Base-by-base conservation (phyloP, 345 rosid genomes). In the Pistacia integerrima region DNA sequence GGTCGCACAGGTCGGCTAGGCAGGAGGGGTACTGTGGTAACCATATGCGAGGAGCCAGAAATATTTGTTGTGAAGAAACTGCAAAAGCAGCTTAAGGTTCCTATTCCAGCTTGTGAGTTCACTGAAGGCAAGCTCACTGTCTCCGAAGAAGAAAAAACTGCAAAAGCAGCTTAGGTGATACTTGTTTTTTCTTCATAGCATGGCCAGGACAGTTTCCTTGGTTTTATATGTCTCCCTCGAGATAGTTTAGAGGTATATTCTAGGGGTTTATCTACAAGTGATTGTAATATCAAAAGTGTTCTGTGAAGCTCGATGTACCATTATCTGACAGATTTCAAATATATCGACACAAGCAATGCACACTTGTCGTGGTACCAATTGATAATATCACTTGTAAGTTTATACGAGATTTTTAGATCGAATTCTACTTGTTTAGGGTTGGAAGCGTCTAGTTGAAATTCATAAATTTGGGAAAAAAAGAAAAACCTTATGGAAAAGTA, bases 1-100 rank as follows among this genome's bases (percentile, higher is more conserved):
- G 98, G 99, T 72, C 83, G 98, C 75, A 91, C 97, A 0, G 97
- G 97, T 25, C 78, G 94, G 84, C 92, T 93, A 73, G 98, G 99
- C 22, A 88, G 98, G 84, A 92, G 82, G 86, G 98, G 98, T 56
- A 86, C 79, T 22, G 98, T 96, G 82, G 91, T 93, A 44, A 89
- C 90, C 48, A 87, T 93, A 41, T 93, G 98, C 66, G 99, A 96
- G 78, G 94, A 88, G 77, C 81, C 90, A 52, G 94, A 90, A 83
- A 88, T 88, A 72, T 96, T 96, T 86, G 90, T 90, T 80, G 90
- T 92, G 74, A 96, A 84, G 88, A 96, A 93, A 83, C 72, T 93
- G 87, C 92, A 90, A 88, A 96, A 89, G 82, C 97, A 90, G 87
- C 97, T 93, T 51, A 91, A 89, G 33, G 77, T 93, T 55, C 77